Evolutionary conservation across 2,329 filamentous ascomycete species (phyloP), one percentile per base, ranked within the genome.

Genomic region (Aspergillus carbonarius): DNA sequence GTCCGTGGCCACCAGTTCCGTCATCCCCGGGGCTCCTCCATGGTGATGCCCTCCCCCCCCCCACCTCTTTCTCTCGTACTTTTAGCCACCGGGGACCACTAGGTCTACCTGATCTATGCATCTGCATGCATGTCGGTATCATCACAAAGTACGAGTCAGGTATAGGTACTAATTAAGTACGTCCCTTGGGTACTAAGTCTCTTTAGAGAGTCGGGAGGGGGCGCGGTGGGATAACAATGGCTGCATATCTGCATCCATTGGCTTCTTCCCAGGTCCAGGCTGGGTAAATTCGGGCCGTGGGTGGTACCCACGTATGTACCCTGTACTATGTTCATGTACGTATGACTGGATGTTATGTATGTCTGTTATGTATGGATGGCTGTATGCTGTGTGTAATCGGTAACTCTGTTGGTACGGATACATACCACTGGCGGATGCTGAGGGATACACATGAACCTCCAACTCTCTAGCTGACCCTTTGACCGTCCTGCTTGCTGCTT

Each of bases 311-410:
- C 39, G 51, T 25, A 47, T 18, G 50, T 40, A 47, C 23, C 23
- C 23, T 18, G 42, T 54, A 61, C 6, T 7, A 30, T 30, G 9
- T 48, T 2, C 17, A 34, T 52, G 42, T 35, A 42, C 10, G 17
- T 8, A 15, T 17, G 35, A 17, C n/a, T 54, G 54, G 25, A 30
- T 27, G 40, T 48, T 48, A 51, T 37, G 23, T 48, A 51, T 51
- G 54, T 50, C 44, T 47, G 20, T n/a, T 37, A 57, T 48, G 40
- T 39, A 57, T 35, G 55, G 53, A 46, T 47, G 27, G 27, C 27
- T n/a, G 23, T 23, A 23, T 32, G 30, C 27, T 7, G 27, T 32
- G 9, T 32, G 44, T 30, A 37, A 4, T 23, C 42, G 23, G 23
- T 25, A 30, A 5, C 23, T 13, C 12, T 37, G 49, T 52, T 18